A percentile compares a stretch with the other conserved stretches of the same genome.
Evolutionary conservation across 163 green algal species (phyloP).

Genomic region (Scenedesmus sp.): DNA sequence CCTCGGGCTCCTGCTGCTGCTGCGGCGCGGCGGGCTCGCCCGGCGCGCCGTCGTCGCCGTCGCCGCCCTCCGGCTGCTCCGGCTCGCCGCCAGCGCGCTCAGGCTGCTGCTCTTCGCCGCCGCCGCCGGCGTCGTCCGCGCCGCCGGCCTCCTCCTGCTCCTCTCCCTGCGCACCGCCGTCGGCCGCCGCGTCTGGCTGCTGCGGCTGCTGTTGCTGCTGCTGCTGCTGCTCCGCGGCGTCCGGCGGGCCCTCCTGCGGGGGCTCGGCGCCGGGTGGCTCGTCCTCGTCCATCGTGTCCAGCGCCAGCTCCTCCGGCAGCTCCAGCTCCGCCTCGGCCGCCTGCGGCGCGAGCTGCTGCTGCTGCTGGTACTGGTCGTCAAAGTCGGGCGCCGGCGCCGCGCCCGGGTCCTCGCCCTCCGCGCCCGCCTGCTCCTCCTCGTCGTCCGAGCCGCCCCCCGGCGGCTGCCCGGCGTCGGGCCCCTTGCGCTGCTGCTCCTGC

Average conservation of each 20-base stretch:
- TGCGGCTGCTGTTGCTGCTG: constrained; percentile 33
- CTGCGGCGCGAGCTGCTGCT: constrained; percentile 56
- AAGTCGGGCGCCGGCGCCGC: constrained; percentile 61
- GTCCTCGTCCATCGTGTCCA: constrained; percentile 70
- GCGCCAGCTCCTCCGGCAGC: constrained; percentile 84
- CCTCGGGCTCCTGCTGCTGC: constrained; percentile 29
- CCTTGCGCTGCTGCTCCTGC: constrained; percentile 53
- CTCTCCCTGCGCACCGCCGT: constrained; percentile 42
- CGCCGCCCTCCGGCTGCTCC: constrained; percentile 47
- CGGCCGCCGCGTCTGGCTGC: constrained; percentile 50
- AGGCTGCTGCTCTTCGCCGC: constrained; percentile 35
- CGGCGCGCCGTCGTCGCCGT: constrained; percentile 19
- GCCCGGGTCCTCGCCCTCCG: constrained; percentile 56
- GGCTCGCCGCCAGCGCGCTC: constrained; percentile 19
- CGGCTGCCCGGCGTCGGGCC: constrained; percentile 58
- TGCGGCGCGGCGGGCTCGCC: constrained; percentile 41
- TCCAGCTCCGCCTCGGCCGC: constrained; percentile 75
- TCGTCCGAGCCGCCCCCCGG: constrained; percentile 41
- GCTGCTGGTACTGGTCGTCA: constrained; percentile 51
- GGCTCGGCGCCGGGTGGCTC: constrained; percentile 41
- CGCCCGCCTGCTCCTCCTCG: constrained; percentile 51
- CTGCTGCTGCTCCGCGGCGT: constrained; percentile 38
- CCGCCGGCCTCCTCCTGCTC: constrained; percentile 41
- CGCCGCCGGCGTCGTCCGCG: not conserved
- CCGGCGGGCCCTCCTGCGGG: constrained; percentile 37